A percentile compares a stretch with the other conserved stretches of the same genome.
Evolutionary conservation across 352 stramenopile species (phyloP).

Genomic region (Hyaloperonospora arabidopsidis): DNA sequence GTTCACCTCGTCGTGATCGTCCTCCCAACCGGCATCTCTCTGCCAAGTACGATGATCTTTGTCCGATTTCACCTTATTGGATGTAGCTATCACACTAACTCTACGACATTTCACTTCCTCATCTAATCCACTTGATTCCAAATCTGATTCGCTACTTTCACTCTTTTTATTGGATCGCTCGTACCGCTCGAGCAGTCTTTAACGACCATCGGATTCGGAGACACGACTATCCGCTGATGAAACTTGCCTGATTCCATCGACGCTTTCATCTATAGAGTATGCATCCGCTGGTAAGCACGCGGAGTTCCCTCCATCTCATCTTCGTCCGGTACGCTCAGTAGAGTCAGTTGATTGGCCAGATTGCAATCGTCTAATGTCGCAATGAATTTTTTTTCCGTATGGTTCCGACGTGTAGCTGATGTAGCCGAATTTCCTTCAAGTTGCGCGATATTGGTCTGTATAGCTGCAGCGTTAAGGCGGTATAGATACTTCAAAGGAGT

Average conservation of each 20-base stretch:
- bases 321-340: not conserved
- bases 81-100: conserved; percentile 5
- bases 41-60: no score
- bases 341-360: not conserved
- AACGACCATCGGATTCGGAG: not conserved
- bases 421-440: no score
- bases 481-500: no score
- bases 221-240: not conserved
- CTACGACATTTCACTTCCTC: conserved; percentile 18
- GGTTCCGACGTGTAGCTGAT: no score
- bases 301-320: not conserved
- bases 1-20: no score
- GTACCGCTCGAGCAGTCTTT: not conserved
- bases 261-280: not conserved
- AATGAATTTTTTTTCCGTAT: no score
- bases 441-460: no score
- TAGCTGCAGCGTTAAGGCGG: no score
- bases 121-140: not conserved
- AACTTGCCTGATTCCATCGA: not conserved
- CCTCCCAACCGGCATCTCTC: no score
- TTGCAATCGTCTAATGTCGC: not conserved
- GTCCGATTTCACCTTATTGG: no score
- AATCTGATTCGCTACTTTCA: not conserved
- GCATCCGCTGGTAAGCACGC: not conserved
- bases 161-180: not conserved